A percentile compares a stretch with the other conserved stretches of the same genome.
Evolutionary conservation across 1,284 basidiomycete genomes (phyloP).

Genomic region (Cutaneotrichosporon arboriforme): DNA sequence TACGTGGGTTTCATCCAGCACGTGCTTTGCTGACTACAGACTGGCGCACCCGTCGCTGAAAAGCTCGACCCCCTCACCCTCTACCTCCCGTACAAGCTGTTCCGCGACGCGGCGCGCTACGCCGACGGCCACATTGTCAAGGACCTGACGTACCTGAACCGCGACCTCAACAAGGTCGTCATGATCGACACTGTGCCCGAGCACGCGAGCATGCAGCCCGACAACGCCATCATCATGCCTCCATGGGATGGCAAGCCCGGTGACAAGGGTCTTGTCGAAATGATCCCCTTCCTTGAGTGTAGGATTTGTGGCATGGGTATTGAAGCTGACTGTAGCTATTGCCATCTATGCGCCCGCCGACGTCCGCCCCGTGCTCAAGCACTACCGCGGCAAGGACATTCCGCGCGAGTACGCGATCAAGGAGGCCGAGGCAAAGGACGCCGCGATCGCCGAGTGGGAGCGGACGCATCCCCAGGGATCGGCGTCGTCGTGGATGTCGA

Average conservation of each 20-base stretch:
- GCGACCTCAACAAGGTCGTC: conserved; percentile 86
- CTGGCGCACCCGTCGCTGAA: conserved; percentile 81
- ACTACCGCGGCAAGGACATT: conserved; percentile 82
- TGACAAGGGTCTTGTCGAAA: conserved; percentile 74
- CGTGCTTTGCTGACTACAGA: conserved; percentile 57
- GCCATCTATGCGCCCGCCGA: conserved; percentile 79
- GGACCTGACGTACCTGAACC: conserved; percentile 87
- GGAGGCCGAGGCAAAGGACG: conserved; percentile 71
- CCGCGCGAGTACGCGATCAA: conserved; percentile 81
- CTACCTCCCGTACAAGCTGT: conserved; percentile 82
- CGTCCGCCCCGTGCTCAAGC: conserved; percentile 76
- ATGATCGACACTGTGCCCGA: conserved; percentile 79
- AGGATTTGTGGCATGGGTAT: conserved; percentile 50
- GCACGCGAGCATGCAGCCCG: conserved; percentile 72
- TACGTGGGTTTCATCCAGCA: conserved; percentile 60
- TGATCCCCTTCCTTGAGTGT: conserved; percentile 98
- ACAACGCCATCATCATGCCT: conserved; percentile 79
- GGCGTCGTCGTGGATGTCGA: conserved; percentile 51
- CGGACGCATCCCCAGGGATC: conserved; percentile 52
- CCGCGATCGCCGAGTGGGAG: conserved; percentile 77
- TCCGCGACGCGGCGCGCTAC: conserved; percentile 79
- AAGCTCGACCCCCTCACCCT: conserved; percentile 92
- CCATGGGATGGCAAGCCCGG: conserved; percentile 79
- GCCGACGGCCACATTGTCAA: conserved; percentile 76
- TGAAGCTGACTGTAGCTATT: conserved; percentile 57